Evolutionary conservation across 106 monocot species (phyloP).

Genomic region (Dendrobium chrysotoxum): DNA sequence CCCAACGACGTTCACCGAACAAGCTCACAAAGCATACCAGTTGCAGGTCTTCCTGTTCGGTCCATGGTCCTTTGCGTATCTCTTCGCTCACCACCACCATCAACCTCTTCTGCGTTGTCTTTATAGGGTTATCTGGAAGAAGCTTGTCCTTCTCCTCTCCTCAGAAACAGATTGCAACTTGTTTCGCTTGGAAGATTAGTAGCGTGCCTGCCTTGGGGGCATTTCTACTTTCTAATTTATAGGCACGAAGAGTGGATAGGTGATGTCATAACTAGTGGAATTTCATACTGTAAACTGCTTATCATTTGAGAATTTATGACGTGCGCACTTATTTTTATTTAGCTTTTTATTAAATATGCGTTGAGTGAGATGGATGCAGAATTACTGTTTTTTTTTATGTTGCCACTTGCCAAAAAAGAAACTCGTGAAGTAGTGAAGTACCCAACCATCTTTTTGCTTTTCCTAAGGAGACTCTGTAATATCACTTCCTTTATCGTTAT

Average conservation of each 20-base stretch:
- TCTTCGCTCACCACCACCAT: conserved; percentile 36
- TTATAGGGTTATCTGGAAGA: background rate
- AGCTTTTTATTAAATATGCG: background rate
- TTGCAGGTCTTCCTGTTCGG: conserved; percentile 83
- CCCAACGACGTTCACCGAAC: conserved; percentile 90
- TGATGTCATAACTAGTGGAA: background rate
- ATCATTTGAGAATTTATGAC: background rate
- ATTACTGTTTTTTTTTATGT: background rate
- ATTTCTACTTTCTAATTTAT: background rate
- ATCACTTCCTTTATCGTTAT: background rate
- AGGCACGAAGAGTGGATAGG: background rate
- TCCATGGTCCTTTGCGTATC: conserved; percentile 75
- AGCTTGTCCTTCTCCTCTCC: background rate
- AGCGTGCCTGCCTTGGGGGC: background rate
- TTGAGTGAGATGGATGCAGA: background rate
- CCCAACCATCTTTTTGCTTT: background rate
- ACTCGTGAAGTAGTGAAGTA: background rate
- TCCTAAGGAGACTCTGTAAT: background rate
- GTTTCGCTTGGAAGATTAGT: background rate
- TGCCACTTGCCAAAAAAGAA: background rate
- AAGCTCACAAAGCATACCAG: conserved; percentile 64
- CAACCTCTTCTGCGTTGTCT: background rate
- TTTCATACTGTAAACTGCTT: background rate
- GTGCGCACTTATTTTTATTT: background rate
- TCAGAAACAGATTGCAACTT: background rate